These are phyloP conservation scores for Jimgerdemannia lactiflua DNA, from an alignment of 192 early-diverging fungal genomes.

Conservation along the genomic window DNA sequence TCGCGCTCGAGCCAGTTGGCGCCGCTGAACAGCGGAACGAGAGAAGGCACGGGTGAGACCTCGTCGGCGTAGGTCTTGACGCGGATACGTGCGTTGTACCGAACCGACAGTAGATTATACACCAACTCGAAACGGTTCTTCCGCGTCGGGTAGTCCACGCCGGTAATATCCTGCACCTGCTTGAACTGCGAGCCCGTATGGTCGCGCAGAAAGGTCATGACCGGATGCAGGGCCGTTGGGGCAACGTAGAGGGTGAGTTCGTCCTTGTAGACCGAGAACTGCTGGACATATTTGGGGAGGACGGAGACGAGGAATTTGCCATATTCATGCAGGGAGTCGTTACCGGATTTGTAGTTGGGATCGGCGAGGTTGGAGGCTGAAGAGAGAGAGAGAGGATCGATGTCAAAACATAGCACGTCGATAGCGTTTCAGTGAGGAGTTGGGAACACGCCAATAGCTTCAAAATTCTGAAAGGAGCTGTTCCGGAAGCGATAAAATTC, in stretches of 20 bases:
- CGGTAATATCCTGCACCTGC: conserved; percentile 86
- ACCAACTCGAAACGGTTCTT: conserved; percentile 97
- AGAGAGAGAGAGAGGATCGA: not conserved
- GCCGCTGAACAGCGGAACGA: conserved; percentile 72
- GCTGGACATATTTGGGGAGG: conserved; percentile 96
- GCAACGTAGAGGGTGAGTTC: conserved; percentile 95
- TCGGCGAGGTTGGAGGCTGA: conserved; percentile 15
- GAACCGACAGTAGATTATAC: conserved; percentile 84
- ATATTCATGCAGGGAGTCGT: conserved; percentile 71
- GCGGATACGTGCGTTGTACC: conserved; percentile 91
- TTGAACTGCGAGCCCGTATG: conserved; percentile 93
- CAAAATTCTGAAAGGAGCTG: not conserved
- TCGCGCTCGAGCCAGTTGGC: conserved; percentile 99
- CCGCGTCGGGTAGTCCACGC: conserved; percentile 88
- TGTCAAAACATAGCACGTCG: not conserved
- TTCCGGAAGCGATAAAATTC: not conserved
- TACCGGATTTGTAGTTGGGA: conserved; percentile 32
- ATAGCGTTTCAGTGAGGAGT: not conserved
- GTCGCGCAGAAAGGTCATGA: conserved; percentile 89
- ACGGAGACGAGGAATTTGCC: conserved; percentile 82
- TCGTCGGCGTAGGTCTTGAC: conserved; percentile 98
- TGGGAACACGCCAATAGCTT: no score
- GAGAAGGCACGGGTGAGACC: conserved; percentile 84
- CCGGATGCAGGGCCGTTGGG: conserved; percentile 72
- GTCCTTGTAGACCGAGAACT: conserved; percentile 97